Evolutionary conservation across 495 filamentous ascomycete genomes (phyloP).

Genomic region (Penicillium parvum): DNA sequence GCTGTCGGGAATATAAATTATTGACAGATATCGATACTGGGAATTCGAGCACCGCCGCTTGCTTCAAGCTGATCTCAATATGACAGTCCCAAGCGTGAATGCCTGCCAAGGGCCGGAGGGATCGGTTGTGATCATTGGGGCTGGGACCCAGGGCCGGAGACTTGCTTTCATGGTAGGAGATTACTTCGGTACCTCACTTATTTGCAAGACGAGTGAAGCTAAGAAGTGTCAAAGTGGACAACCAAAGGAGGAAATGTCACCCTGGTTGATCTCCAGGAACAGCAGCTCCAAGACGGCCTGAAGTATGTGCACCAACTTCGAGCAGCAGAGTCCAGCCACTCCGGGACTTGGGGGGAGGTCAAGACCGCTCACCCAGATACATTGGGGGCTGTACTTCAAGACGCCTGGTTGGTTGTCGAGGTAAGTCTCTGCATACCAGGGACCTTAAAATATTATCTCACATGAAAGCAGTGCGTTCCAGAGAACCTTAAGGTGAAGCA

Average conservation of each 20-base stretch:
- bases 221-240: conserved; percentile 27
- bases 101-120: conserved; percentile 2
- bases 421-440: too few species aligned
- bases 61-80: too few species aligned
- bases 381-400: conserved; percentile 12
- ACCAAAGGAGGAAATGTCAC: conserved; percentile 27
- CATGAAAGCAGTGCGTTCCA: conserved; percentile 28
- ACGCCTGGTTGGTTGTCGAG: conserved; percentile 36
- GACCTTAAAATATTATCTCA: background rate
- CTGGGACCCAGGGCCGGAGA: conserved; percentile 36
- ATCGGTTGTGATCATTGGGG: conserved; percentile 27
- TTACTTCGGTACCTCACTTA: background rate
- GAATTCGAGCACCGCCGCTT: too few species aligned
- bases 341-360: conserved; percentile 15
- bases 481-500: conserved; percentile 28
- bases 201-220: background rate
- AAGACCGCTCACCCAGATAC: conserved; percentile 11
- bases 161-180: conserved; percentile 37
- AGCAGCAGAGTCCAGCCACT: conserved; percentile 4
- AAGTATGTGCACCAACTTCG: conserved; percentile 23
- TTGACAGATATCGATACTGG: too few species aligned
- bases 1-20: too few species aligned
- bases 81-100: background rate
- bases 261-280: conserved; percentile 25
- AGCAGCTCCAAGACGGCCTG: conserved; percentile 22